phyloP scores from a whole-genome alignment of 768 basidiomycete species.

The Mycena maculata region DNA sequence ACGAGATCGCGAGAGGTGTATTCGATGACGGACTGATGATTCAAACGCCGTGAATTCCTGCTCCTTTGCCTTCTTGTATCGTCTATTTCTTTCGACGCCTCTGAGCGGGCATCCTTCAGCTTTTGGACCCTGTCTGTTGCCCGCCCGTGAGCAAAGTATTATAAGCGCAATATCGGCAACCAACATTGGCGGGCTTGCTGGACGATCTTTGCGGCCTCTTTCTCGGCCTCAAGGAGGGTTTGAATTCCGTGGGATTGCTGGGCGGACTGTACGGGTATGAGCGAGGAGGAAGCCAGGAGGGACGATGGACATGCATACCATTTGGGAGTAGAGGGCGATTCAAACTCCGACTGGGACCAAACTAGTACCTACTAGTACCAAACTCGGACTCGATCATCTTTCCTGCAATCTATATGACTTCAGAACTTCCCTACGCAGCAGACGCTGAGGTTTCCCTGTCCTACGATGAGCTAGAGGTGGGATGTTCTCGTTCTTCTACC shows the following conservation, averaged over 20 bases:
- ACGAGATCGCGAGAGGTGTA: neutral
- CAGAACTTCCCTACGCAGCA: constrained; percentile 94
- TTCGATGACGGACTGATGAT: constrained; percentile 74
- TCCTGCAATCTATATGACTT: constrained; percentile 57
- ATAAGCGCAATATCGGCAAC: constrained; percentile 38
- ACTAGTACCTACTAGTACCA: no score
- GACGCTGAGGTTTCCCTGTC: constrained; percentile 91
- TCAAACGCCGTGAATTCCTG: constrained; percentile 91
- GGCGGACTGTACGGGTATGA: constrained; percentile 64
- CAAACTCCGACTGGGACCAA: no score
- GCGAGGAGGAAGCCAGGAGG: constrained; percentile 43
- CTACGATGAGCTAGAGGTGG: constrained; percentile 91
- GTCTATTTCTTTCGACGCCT: constrained; percentile 94
- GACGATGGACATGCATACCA: constrained; percentile 48
- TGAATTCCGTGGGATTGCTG: constrained; percentile 96
- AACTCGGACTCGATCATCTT: no score
- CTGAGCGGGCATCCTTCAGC: constrained; percentile 93
- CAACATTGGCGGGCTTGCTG: constrained; percentile 95
- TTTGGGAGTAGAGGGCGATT: neutral
- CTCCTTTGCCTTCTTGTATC: constrained; percentile 93
- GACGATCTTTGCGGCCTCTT: constrained; percentile 97
- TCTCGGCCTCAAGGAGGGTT: constrained; percentile 98
- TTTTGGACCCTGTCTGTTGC: constrained; percentile 91
- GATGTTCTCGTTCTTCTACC: neutral
- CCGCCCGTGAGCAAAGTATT: constrained; percentile 21